phyloP scores from a whole-genome alignment of 257 asterid genomes.

The Solanum etuberosum region DNA sequence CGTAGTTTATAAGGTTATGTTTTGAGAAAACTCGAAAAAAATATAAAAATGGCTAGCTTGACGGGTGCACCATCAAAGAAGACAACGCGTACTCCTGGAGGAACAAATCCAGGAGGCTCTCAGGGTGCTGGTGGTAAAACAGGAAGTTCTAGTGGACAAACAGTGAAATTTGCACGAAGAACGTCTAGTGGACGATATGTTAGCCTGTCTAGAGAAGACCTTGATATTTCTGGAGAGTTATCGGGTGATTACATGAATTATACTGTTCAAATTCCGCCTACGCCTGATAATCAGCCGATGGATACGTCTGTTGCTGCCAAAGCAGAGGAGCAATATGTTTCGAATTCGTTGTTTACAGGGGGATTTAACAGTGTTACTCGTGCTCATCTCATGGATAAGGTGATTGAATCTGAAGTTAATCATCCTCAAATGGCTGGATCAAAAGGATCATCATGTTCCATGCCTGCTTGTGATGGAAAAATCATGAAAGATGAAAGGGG shows the following conservation, averaged over 20 bases:
- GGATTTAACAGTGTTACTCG: slow-evolving; percentile 86
- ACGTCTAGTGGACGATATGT: slow-evolving; percentile 81
- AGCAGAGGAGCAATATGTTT: slow-evolving; percentile 84
- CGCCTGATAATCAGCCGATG: slow-evolving; percentile 85
- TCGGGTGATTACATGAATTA: slow-evolving; percentile 59
- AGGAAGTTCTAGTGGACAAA: slow-evolving; percentile 30
- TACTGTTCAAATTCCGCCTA: slow-evolving; percentile 81
- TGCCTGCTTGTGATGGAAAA: slow-evolving; percentile 83
- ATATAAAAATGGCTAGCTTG: slow-evolving; percentile 28
- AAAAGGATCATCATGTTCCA: slow-evolving; percentile 66
- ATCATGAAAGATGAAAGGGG: slow-evolving; percentile 82
- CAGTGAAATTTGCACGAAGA: slow-evolving; percentile 69
- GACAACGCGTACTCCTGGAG: slow-evolving; percentile 16
- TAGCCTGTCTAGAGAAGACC: slow-evolving; percentile 61
- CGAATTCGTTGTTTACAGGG: slow-evolving; percentile 74
- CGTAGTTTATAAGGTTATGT: neutral
- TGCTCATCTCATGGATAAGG: slow-evolving; percentile 93
- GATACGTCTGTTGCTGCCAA: slow-evolving; percentile 59
- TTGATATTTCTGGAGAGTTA: slow-evolving; percentile 62
- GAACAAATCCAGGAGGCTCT: slow-evolving; percentile 11
- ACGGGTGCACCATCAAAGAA: slow-evolving; percentile 51
- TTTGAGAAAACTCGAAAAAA: neutral
- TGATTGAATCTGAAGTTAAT: slow-evolving; percentile 62
- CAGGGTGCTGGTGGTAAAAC: slow-evolving; percentile 5
- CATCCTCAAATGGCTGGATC: slow-evolving; percentile 93